Base-by-base conservation (phyloP, 768 basidiomycete species). In the Termitomyces sp. region DNA sequence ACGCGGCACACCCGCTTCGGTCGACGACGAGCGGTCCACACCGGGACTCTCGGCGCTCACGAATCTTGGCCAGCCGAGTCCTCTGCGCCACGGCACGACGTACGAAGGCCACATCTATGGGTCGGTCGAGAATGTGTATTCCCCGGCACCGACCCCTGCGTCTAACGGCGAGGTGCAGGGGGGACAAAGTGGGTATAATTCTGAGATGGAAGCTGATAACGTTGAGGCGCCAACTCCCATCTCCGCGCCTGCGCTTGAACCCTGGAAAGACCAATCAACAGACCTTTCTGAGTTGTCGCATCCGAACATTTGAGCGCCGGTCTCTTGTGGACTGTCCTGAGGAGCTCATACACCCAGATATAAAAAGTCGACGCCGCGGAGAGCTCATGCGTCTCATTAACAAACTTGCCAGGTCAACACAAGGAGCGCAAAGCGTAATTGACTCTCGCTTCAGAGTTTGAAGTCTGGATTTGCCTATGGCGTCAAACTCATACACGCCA, bases 131-230 rank as follows among this genome's bases (percentile, higher is more conserved):
- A 71, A 54, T 22, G 20, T 32, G 1, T 24, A 74, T 57, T 84
- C 83, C 0, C 82, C 82, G 33, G 78, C 79, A 30, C 80, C 78
- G 20, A 83, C 82, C 3, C 72, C 72, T 40, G 71, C 73, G 13
- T 84, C 84, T 24, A 79, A 76, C 56, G 73, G 74, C 14, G 83
- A 84, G 56, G 63, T 71, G 38, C 77, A 72, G 30, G 79, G 79
- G 36, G 72, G 70, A 14, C 78, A 79, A 62, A 85, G 82, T 59
- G 84, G 79, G 28, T 84, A 85, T 57, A 82, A 80, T 53, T 81
- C 84, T 0, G 84, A 72, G 54, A 69, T 68, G 69, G 72, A 71
- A 14, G 63, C 65, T 13, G 73, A 73, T 36, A 65, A 33, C 33
- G 50, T 56, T 46, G 44, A 61, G 28, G 35, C 59, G 40, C 52